phyloP scores from a whole-genome alignment of 371 early-diverging fungal genomes.

The Rhizopus arrhizus region DNA sequence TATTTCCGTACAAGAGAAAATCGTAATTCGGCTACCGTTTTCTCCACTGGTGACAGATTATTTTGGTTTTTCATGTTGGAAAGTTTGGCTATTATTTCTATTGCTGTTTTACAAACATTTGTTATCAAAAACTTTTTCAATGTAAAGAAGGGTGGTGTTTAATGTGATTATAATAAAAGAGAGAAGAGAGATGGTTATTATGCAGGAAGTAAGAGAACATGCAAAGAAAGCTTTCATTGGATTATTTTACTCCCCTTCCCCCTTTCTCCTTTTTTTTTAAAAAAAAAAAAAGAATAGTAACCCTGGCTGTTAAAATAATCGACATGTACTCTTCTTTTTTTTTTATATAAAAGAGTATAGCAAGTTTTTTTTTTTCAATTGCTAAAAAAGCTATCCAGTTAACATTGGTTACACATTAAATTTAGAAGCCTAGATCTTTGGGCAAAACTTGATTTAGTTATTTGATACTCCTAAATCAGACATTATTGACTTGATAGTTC shows the following conservation, averaged over 20 bases:
- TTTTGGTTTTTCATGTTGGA: slow-evolving; percentile 88
- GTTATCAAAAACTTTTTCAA: slow-evolving; percentile 76
- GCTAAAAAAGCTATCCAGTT: too few relatives aligned
- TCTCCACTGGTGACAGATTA: slow-evolving; percentile 76
- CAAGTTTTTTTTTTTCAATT: too few relatives aligned
- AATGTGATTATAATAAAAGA: slow-evolving; percentile 8
- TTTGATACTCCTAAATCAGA: slow-evolving; percentile 21
- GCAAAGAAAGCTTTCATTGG: too few relatives aligned
- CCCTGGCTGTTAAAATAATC: too few relatives aligned
- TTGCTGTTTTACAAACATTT: slow-evolving; percentile 85
- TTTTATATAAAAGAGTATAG: too few relatives aligned
- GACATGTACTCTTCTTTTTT: too few relatives aligned
- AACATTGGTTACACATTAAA: too few relatives aligned
- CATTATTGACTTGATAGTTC: slow-evolving; percentile 48
- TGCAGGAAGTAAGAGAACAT: too few relatives aligned
- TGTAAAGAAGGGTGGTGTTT: slow-evolving; percentile 62
- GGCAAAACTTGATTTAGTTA: background rate
- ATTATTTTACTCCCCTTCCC: too few relatives aligned
- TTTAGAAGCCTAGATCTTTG: too few relatives aligned
- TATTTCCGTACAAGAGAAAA: slow-evolving; percentile 85
- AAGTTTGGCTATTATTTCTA: slow-evolving; percentile 71
- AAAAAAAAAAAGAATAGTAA: too few relatives aligned
- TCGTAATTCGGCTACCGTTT: slow-evolving; percentile 84
- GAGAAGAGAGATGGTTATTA: background rate
- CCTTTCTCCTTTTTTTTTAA: too few relatives aligned